Evolutionary conservation across 1,139 yeast genomes (phyloP).

Genomic region (Zygoascus sp.): DNA sequence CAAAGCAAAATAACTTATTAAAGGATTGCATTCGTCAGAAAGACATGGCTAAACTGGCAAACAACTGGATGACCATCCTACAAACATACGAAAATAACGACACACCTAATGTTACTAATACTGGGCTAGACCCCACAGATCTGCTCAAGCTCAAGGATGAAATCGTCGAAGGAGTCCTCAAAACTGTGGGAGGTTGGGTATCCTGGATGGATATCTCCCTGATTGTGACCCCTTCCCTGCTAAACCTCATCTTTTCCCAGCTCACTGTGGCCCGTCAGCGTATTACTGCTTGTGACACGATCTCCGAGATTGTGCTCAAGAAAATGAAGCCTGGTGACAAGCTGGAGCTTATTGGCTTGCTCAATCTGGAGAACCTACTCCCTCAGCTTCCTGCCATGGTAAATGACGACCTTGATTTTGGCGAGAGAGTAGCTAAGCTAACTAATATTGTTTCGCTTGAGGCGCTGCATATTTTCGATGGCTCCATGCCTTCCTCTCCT

Average conservation of each 20-base stretch:
- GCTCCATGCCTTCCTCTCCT: slow-evolving; percentile 33
- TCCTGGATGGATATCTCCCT: slow-evolving; percentile 92
- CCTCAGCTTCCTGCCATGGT: slow-evolving; percentile 35
- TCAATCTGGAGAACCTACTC: slow-evolving; percentile 60
- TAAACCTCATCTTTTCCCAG: slow-evolving; percentile 59
- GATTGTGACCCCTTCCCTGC: slow-evolving; percentile 63
- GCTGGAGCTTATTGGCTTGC: slow-evolving; percentile 63
- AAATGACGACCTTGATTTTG: slow-evolving; percentile 58
- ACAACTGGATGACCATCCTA: slow-evolving; percentile 65
- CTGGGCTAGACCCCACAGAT: slow-evolving; percentile 3
- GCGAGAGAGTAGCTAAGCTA: slow-evolving; percentile 72
- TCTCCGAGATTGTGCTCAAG: slow-evolving; percentile 78
- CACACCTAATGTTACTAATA: slow-evolving; percentile 2
- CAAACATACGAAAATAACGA: slow-evolving; percentile 31
- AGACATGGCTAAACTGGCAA: slow-evolving; percentile 66
- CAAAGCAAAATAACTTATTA: slow-evolving; percentile 62
- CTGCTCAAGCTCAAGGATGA: slow-evolving; percentile 36
- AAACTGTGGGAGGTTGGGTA: slow-evolving; percentile 77
- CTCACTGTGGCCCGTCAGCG: slow-evolving; percentile 50
- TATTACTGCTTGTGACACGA: slow-evolving; percentile 63
- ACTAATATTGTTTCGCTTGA: slow-evolving; percentile 74
- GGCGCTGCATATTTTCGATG: slow-evolving; percentile 60
- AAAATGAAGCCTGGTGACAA: slow-evolving; percentile 91
- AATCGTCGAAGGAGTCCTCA: slow-evolving; percentile 55
- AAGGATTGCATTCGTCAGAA: slow-evolving; percentile 77